Evolutionary conservation across 1,284 basidiomycete genomes (phyloP).

Genomic region (Schizophyllum amplum): DNA sequence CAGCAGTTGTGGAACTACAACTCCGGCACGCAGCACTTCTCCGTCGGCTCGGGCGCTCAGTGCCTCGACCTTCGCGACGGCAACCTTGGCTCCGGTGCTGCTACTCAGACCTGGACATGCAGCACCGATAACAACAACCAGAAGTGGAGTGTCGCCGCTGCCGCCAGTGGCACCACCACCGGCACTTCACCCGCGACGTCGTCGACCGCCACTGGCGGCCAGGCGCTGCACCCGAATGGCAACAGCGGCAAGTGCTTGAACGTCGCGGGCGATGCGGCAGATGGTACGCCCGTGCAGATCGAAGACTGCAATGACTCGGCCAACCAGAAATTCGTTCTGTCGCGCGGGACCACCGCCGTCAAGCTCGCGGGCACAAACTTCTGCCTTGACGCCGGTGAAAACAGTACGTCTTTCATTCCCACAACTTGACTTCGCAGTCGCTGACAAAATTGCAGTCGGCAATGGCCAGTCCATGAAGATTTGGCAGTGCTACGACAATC

Average conservation of each 20-base stretch:
- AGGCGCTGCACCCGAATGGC: not conserved
- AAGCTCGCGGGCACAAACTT: conserved; percentile 2
- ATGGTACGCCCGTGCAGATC: conserved; percentile 16
- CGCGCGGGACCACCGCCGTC: conserved; percentile 10
- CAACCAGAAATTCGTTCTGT: conserved; percentile 18
- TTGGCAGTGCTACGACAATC: conserved; percentile 16
- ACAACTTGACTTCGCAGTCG: not conserved
- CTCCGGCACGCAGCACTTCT: not conserved
- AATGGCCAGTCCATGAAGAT: conserved; percentile 17
- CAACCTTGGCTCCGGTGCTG: conserved; percentile 8
- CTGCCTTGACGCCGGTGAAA: not conserved
- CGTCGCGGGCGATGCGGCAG: not conserved
- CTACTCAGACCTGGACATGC: conserved; percentile 15
- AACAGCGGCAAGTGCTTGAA: not conserved
- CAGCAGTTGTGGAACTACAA: not conserved
- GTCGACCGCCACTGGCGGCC: too few species aligned
- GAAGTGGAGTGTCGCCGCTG: not conserved
- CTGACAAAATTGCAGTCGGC: conserved; percentile 8
- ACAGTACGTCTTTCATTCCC: conserved; percentile 9
- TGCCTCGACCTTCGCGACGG: conserved; percentile 16
- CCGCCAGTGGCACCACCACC: not conserved
- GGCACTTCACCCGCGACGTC: not conserved
- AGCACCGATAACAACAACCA: conserved; percentile 10
- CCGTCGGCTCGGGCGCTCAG: not conserved
- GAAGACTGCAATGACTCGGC: conserved; percentile 21